Base-by-base conservation (phyloP, 148 eudicot genomes). In the Cornus suecica region DNA sequence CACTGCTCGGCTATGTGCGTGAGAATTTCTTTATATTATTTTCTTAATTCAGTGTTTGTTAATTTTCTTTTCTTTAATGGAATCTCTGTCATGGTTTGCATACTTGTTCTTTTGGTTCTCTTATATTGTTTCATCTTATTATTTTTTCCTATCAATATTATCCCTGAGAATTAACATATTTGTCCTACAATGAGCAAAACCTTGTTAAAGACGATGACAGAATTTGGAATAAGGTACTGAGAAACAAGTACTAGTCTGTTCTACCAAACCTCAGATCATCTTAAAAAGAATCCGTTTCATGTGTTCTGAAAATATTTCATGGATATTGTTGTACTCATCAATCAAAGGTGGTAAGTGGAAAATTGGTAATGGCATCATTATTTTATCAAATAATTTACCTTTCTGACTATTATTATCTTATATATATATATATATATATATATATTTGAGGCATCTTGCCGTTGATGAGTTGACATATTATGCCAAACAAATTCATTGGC, bases 1-100 rank as follows among this genome's bases (percentile, higher is more conserved):
- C 98, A 30, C 74, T 89, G 62, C 97, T 92, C 70, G 88, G 97
- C 77, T 94, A 90, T 84, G 98, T 86, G 72, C 81, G 89, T 77
- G 48, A 20, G 10, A 30, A 29, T 48, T 73, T 31, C 56, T 73
- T 48, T 51, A 63, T 18, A 10, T 70, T 69, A 32, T 52, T 5
- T 41, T 69, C 32, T 65, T 74, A 8, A 25, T 27, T 65, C 22
- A 30, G 18, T 63, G 10, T 52, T 0, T 34, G n/a, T 52, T 32
- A 26, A 20, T 11, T 74, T 45, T 27, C 9, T 18, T 28, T 10
- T 31, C 5, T 20, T 3, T 58, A 54, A 22, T 72, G n/a, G 23
- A 37, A 54, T 58, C 65, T 56, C 13, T 72, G n/a, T 30, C 15
- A 8, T 56, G 65, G 48, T 72, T 71, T 37, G 25, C 29, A 6